Evolutionary conservation across 2,329 filamentous ascomycete species (phyloP), one percentile per base, ranked within the genome.

Genomic region (Dactylonectria estremocensis): DNA sequence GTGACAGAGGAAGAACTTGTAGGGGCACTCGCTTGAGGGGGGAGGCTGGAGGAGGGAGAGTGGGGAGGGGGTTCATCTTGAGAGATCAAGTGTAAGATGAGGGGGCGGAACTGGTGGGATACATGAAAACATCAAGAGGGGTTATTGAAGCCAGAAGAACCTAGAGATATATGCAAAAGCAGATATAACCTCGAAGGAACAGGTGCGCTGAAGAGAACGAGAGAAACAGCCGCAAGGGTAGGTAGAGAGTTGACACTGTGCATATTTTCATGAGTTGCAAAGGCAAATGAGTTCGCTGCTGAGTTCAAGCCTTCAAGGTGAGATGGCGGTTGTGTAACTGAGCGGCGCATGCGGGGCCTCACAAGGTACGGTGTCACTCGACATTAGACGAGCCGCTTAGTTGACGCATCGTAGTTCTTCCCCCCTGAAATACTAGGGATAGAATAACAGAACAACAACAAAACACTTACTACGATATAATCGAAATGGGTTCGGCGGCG

Each of bases 401-500:
- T 18, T 14, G 16, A n/a, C 40, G 40, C 53, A 22, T 31, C 11
- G 13, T n/a, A 33, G 33, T 33, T 28, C 28, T 56, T 11, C 7
- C 24, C 24, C 4, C 7, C 24, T 33, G 49, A 48, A 48, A 28
- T 28, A 53, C 9, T n/a, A 61, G 28, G 16, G n/a, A 46, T 45
- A 33, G n/a, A 10, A 31, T 53, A 31, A 37, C 50, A 53, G 31
- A 37, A 33, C 22, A 7, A 28, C 22, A 13, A 40, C 33, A 28
- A 28, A 28, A 5, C 16, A 79, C 80, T 80, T 65, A 82, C 80
- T 76, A 71, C 79, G 75, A 58, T 81, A 79, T 2, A 81, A 71
- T 18, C 80, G 79, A 67, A 82, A 82, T 0, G 80, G 80, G 74
- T 82, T 79, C 45, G 77, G 77, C 28, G 76, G 76, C 22, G 79